Conservation (phyloP, 495 filamentous ascomycete species). For the Xylaria nigripes region DNA sequence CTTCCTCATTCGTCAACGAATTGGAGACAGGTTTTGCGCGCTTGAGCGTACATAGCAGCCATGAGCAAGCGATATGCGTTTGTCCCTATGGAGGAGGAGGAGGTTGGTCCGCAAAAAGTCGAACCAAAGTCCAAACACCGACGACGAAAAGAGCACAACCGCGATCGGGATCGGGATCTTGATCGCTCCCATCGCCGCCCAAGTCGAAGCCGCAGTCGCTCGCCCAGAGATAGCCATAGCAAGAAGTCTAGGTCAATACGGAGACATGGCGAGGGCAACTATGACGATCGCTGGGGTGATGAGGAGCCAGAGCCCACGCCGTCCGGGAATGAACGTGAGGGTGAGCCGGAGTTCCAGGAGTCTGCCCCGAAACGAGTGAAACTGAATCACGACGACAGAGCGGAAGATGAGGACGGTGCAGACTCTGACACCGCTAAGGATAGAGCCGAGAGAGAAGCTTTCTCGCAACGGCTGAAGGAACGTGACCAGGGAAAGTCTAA, state of each 20-base stretch:
- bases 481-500: constrained; percentile 60
- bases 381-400: constrained; percentile 41
- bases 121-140: constrained; percentile 48
- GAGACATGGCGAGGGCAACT: constrained; percentile 38
- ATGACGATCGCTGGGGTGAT: constrained; percentile 73
- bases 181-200: constrained; percentile 14
- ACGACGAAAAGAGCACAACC: constrained; percentile 20
- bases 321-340: constrained; percentile 35
- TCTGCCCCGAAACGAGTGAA: constrained; percentile 46
- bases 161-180: constrained; percentile 11
- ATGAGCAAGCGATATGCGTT: constrained; percentile 70
- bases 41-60: background rate
- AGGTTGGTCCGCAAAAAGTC: constrained; percentile 43
- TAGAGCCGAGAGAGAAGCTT: constrained; percentile 63
- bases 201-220: constrained; percentile 24
- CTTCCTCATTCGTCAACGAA: background rate
- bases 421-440: constrained; percentile 57
- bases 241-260: constrained; percentile 46
- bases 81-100: constrained; percentile 74
- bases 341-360: constrained; percentile 46
- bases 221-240: constrained; percentile 37
- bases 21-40: background rate
- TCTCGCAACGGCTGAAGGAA: constrained; percentile 59
- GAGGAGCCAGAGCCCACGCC: constrained; percentile 53
- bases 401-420: constrained; percentile 38